phyloP scores from a whole-genome alignment of 1,139 yeast genomes.

The Taphrina flavorubra region DNA sequence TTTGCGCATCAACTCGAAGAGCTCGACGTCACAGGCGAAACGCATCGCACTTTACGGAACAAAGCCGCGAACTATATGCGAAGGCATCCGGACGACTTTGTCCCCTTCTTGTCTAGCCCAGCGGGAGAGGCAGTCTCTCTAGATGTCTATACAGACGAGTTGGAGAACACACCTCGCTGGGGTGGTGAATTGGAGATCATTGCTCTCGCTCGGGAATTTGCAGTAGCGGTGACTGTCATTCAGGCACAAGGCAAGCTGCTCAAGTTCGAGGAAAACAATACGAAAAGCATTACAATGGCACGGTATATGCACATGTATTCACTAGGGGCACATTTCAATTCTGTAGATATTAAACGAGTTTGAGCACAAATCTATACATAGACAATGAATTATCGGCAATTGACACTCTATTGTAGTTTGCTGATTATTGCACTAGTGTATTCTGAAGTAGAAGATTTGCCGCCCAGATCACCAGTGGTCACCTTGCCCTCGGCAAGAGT shows the following conservation, averaged over 20 bases:
- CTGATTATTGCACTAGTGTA: slow-evolving; percentile 82
- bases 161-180: slow-evolving; percentile 84
- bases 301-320: slow-evolving; percentile 87
- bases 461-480: slow-evolving; percentile 96
- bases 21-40: slow-evolving; percentile 57
- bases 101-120: slow-evolving; percentile 80
- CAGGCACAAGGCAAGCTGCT: slow-evolving; percentile 75
- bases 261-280: slow-evolving; percentile 57
- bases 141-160: slow-evolving; percentile 69
- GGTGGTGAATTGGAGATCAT: slow-evolving; percentile 93
- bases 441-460: slow-evolving; percentile 83
- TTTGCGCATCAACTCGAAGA: slow-evolving; percentile 72
- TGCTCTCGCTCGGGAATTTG: slow-evolving; percentile 71
- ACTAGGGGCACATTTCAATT: slow-evolving; percentile 93
- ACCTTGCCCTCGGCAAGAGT: slow-evolving; percentile 94
- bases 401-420: slow-evolving; percentile 22
- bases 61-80: slow-evolving; percentile 72
- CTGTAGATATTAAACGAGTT: slow-evolving; percentile 55
- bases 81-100: slow-evolving; percentile 68
- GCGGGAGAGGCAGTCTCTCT: slow-evolving; percentile 63
- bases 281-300: slow-evolving; percentile 66
- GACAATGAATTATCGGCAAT: background rate
- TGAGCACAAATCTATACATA: background rate
- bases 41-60: slow-evolving; percentile 64
- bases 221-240: slow-evolving; percentile 74